These are phyloP conservation scores for Pulveroboletus sp. DNA, from an alignment of 768 basidiomycete genomes.

Conservation along the genomic window DNA sequence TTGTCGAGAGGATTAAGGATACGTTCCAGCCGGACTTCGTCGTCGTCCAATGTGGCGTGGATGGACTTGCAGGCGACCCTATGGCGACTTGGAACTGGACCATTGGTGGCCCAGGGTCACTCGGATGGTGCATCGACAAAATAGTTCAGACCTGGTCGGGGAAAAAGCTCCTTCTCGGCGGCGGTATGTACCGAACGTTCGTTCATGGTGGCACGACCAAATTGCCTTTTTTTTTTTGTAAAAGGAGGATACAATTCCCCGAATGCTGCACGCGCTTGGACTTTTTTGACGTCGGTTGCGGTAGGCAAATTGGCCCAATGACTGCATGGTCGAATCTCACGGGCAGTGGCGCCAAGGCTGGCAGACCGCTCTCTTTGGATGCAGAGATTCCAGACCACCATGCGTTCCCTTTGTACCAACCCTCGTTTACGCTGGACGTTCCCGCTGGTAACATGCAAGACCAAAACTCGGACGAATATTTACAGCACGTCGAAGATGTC, in stretches of 20 bases:
- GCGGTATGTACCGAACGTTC: conserved; percentile 41
- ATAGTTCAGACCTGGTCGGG: conserved; percentile 53
- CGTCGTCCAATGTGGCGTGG: conserved; percentile 82
- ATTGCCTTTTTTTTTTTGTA: conserved; percentile 10
- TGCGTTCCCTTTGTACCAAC: conserved; percentile 67
- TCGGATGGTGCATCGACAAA: conserved; percentile 63
- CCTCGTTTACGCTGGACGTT: conserved; percentile 78
- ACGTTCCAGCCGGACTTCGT: conserved; percentile 73
- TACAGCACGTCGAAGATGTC: conserved; percentile 39
- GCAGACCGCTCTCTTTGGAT: conserved; percentile 50
- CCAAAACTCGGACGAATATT: conserved; percentile 59
- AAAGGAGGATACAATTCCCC: conserved; percentile 79
- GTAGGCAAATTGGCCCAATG: conserved; percentile 39
- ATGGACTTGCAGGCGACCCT: conserved; percentile 83
- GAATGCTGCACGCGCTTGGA: conserved; percentile 86
- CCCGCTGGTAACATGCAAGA: conserved; percentile 70
- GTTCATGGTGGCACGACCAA: not conserved
- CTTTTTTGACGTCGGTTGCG: conserved; percentile 70
- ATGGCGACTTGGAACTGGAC: conserved; percentile 71
- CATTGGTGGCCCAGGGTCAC: conserved; percentile 51
- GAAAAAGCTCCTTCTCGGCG: conserved; percentile 69
- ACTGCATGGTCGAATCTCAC: not conserved
- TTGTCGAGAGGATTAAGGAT: conserved; percentile 55
- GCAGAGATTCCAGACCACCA: conserved; percentile 71
- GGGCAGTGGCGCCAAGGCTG: conserved; percentile 39